Evolutionary conservation across 495 filamentous ascomycete species (phyloP).

Genomic region (Hyaloscypha hepaticicola): DNA sequence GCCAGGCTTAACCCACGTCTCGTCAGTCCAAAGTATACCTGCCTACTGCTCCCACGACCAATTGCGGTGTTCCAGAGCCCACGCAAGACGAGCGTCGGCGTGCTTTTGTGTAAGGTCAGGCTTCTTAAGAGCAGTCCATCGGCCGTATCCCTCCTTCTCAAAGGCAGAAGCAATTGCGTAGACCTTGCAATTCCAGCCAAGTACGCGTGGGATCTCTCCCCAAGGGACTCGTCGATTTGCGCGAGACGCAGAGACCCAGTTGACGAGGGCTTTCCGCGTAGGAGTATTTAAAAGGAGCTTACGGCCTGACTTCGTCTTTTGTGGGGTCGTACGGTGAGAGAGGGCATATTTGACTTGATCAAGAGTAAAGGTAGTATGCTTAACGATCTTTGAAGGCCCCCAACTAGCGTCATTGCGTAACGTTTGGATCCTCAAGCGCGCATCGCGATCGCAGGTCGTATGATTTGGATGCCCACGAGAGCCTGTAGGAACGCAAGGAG

Average conservation of each 20-base stretch:
- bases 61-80: background rate
- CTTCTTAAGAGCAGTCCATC: background rate
- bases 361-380: conserved; percentile 21
- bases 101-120: background rate
- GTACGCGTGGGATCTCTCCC: background rate
- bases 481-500: no score
- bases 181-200: background rate
- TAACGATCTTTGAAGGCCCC: background rate
- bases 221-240: background rate
- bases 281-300: background rate
- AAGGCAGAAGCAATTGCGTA: background rate
- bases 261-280: background rate
- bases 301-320: conserved; percentile 1
- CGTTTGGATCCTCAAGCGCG: background rate
- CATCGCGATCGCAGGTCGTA: background rate
- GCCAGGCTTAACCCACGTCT: conserved; percentile 3
- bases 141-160: background rate
- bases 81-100: background rate
- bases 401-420: background rate
- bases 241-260: background rate
- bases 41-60: conserved; percentile 1
- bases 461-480: no score
- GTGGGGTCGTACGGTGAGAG: background rate
- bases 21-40: background rate
- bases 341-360: conserved; percentile 23